These are phyloP conservation scores for Microbotryum saponariae DNA, from an alignment of 1,284 basidiomycete genomes.

Conservation along the genomic window DNA sequence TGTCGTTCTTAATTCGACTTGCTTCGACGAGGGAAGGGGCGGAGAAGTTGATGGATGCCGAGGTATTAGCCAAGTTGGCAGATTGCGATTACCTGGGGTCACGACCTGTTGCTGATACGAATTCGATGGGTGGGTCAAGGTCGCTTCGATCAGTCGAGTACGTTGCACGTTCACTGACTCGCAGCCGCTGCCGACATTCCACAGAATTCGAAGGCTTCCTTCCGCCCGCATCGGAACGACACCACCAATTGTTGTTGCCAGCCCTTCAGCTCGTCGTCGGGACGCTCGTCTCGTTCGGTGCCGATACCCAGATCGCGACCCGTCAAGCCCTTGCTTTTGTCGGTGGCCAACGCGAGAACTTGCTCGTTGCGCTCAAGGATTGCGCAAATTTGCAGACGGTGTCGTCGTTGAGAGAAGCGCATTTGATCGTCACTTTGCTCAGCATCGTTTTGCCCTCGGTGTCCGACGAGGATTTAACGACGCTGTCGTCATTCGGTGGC, in stretches of 20 bases:
- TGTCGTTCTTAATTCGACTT: constrained; percentile 77
- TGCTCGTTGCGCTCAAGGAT: constrained; percentile 67
- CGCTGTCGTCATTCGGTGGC: constrained; percentile 62
- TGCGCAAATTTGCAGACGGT: constrained; percentile 58
- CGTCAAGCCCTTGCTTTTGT: constrained; percentile 69
- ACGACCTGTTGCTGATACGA: constrained; percentile 69
- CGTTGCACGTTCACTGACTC: not conserved
- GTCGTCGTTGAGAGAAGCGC: constrained; percentile 63
- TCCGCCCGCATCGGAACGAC: constrained; percentile 75
- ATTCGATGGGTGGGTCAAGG: constrained; percentile 61
- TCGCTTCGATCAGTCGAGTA: not conserved
- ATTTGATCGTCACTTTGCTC: constrained; percentile 64
- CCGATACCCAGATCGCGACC: constrained; percentile 46
- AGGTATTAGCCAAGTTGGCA: constrained; percentile 67
- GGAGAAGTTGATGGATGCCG: constrained; percentile 73
- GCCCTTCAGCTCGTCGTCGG: constrained; percentile 69
- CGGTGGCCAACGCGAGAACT: constrained; percentile 66
- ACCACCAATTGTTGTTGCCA: constrained; percentile 80
- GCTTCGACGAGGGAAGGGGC: constrained; percentile 73
- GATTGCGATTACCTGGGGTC: constrained; percentile 82
- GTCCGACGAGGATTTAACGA: constrained; percentile 65
- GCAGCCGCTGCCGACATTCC: not conserved
- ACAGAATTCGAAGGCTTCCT: constrained; percentile 76
- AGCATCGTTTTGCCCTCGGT: constrained; percentile 58
- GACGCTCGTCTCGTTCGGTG: constrained; percentile 52